Percentiles rank a stretch among this genome's conserved stretches.
Evolutionary conservation across 331 rosid genomes (phyloP).

Genomic region (Saraca asoca): DNA sequence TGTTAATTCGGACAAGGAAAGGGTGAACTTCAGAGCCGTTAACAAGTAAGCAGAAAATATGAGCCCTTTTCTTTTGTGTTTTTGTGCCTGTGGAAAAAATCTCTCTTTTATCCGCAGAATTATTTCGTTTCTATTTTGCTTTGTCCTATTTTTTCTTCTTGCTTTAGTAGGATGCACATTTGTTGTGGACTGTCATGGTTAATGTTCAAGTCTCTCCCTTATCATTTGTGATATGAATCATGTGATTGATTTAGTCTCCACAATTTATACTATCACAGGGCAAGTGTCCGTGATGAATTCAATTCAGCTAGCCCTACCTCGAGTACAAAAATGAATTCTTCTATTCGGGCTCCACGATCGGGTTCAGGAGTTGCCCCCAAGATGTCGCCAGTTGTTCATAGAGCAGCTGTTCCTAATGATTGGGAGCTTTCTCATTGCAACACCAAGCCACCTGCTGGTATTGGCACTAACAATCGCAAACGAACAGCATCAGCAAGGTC

Average conservation of each 20-base stretch:
- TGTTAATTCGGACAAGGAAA: slow-evolving; percentile 76
- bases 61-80: slow-evolving; percentile 14
- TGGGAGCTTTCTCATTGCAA: slow-evolving; percentile 80
- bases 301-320: slow-evolving; percentile 77
- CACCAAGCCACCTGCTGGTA: slow-evolving; percentile 75
- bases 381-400: slow-evolving; percentile 75
- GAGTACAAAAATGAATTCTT: slow-evolving; percentile 60
- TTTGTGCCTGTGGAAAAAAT: slow-evolving; percentile 19
- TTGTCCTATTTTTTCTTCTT: slow-evolving; percentile 22
- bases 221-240: slow-evolving; percentile 21
- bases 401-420: slow-evolving; percentile 71
- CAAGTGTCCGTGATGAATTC: slow-evolving; percentile 71
- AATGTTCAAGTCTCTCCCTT: slow-evolving; percentile 8
- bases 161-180: slow-evolving; percentile 15
- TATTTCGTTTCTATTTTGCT: slow-evolving; percentile 2
- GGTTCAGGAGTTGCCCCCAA: slow-evolving; percentile 72
- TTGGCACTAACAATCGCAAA: slow-evolving; percentile 73
- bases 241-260: slow-evolving; percentile 29
- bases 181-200: slow-evolving; percentile 20
- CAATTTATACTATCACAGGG: slow-evolving; percentile 48
- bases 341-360: slow-evolving; percentile 88
- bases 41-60: slow-evolving; percentile 63
- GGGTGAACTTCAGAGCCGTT: slow-evolving; percentile 68
- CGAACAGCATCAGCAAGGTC: slow-evolving; percentile 66
- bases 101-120: slow-evolving; percentile 19